A percentile compares a stretch with the other conserved stretches of the same genome.
phyloP scores from a whole-genome alignment of 257 asterid genomes.

The Gardenia jasminoides region DNA sequence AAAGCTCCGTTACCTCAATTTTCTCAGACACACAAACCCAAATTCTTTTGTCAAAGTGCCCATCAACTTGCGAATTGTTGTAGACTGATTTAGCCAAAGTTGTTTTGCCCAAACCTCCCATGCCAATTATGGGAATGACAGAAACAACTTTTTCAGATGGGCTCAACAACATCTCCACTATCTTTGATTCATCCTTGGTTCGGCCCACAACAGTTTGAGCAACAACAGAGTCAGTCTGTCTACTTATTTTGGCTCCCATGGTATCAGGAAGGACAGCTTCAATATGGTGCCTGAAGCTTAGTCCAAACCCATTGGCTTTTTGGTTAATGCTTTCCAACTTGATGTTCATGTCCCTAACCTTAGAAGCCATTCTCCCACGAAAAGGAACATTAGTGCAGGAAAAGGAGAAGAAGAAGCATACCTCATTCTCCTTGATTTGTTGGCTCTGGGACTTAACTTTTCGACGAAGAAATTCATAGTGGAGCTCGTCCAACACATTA shows the following conservation, averaged over 20 bases:
- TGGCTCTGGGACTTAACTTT: neutral
- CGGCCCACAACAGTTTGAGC: constrained; percentile 1
- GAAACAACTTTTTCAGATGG: too few species aligned
- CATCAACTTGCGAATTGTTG: neutral
- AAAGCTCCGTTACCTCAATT: constrained; percentile 13
- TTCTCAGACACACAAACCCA: constrained; percentile 25
- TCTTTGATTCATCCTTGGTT: neutral
- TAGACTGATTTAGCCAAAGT: too few species aligned
- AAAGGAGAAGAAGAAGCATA: neutral
- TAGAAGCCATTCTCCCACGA: constrained; percentile 3
- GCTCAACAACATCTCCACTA: too few species aligned
- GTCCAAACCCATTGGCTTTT: neutral
- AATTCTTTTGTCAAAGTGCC: constrained; percentile 9
- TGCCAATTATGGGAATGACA: too few species aligned
- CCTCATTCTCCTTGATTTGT: neutral
- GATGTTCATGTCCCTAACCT: constrained; percentile 11
- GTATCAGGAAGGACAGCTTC: neutral
- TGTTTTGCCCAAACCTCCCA: too few species aligned
- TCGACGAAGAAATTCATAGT: neutral
- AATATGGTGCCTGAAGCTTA: neutral
- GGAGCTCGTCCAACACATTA: neutral
- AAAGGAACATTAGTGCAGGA: too few species aligned
- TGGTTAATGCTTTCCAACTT: constrained; percentile 3
- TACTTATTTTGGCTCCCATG: neutral
- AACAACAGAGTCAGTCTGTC: neutral